Evolutionary conservation across 495 filamentous ascomycete species (phyloP).

Genomic region (Pyrenula aspistea): DNA sequence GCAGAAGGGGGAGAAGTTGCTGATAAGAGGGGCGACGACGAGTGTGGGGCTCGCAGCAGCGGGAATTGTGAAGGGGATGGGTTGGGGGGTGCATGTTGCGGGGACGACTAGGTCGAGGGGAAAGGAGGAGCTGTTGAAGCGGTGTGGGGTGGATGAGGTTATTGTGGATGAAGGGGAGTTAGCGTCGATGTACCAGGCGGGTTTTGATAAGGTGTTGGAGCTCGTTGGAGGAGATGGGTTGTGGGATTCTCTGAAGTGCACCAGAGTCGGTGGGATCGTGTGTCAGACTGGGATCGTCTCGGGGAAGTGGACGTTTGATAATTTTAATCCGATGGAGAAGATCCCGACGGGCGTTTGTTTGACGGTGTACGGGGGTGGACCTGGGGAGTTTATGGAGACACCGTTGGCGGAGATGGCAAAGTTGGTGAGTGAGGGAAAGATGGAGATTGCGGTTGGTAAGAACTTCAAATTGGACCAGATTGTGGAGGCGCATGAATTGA

Average conservation of each 20-base stretch:
- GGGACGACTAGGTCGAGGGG: constrained; percentile 26
- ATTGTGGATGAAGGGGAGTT: constrained; percentile 24
- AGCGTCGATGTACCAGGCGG: constrained; percentile 14
- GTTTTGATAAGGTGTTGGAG: constrained; percentile 37
- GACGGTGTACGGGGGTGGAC: constrained; percentile 29
- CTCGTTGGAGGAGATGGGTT: constrained; percentile 28
- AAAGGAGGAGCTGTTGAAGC: constrained; percentile 23
- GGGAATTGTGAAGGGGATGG: constrained; percentile 28
- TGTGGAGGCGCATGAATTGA: constrained; percentile 28
- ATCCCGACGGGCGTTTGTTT: constrained; percentile 31
- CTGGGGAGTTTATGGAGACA: constrained; percentile 30
- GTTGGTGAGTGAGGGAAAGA: constrained; percentile 20
- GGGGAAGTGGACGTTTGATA: constrained; percentile 30
- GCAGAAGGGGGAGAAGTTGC: constrained; percentile 26
- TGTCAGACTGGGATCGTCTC: constrained; percentile 41
- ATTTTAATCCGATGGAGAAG: constrained; percentile 31
- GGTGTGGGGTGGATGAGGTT: constrained; percentile 26
- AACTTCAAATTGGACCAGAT: constrained; percentile 38
- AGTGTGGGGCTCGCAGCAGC: constrained; percentile 34
- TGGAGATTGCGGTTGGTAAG: constrained; percentile 30
- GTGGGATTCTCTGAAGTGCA: constrained; percentile 29
- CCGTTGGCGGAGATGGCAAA: constrained; percentile 32
- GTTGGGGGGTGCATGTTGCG: constrained; percentile 19
- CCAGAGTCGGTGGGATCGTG: constrained; percentile 25
- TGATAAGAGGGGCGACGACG: constrained; percentile 40